phyloP scores from a whole-genome alignment of 345 rosid genomes.

The Raphanus raphanistrum region DNA sequence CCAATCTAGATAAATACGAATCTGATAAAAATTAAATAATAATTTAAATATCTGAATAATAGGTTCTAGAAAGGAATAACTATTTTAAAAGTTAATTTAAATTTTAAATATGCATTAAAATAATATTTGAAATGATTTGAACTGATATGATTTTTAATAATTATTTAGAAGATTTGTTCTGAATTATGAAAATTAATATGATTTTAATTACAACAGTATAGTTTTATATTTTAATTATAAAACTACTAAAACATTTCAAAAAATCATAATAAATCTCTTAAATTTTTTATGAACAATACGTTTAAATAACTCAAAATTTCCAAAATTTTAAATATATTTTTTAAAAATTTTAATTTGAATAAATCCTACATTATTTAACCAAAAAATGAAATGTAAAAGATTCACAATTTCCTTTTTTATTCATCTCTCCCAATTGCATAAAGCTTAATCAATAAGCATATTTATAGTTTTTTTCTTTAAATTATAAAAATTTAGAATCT shows the following conservation, averaged over 20 bases:
- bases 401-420: neutral
- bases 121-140: neutral
- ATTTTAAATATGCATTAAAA: neutral
- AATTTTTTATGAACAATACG: neutral
- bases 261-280: neutral
- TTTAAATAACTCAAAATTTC: neutral
- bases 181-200: neutral
- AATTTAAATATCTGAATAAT: neutral
- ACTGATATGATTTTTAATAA: neutral
- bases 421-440: slow-evolving; percentile 15
- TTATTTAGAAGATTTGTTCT: neutral
- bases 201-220: too few species aligned
- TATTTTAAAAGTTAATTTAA: neutral
- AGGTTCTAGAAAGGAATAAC: neutral
- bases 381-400: neutral
- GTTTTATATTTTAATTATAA: neutral
- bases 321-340: neutral
- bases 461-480: neutral
- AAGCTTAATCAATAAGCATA: slow-evolving; percentile 3
- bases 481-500: neutral
- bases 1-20: neutral
- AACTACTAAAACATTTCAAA: neutral
- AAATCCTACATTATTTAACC: neutral
- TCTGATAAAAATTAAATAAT: neutral
- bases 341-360: neutral